Evolutionary conservation across 2,329 filamentous ascomycete genomes (phyloP).

Genomic region (Chaetomiaceae sp.): DNA sequence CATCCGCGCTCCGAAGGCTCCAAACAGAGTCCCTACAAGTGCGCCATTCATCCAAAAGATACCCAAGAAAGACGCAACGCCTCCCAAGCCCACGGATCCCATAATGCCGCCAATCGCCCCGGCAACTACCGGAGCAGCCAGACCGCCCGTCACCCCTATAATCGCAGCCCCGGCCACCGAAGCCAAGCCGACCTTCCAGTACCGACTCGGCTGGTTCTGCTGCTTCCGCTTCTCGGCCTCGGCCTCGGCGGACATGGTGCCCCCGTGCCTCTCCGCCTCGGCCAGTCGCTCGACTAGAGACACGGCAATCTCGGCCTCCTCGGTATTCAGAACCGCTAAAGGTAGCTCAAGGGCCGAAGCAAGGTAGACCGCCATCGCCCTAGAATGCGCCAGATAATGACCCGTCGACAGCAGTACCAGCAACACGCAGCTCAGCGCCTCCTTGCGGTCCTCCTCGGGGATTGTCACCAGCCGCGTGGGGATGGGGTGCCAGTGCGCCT

Average conservation of each 20-base stretch:
- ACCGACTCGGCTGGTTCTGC: slow-evolving; percentile 63
- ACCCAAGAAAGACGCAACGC: slow-evolving; percentile 80
- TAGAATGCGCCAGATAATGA: slow-evolving; percentile 70
- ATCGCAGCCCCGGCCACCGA: slow-evolving; percentile 83
- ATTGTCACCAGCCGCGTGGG: slow-evolving; percentile 54
- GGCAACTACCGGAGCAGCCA: slow-evolving; percentile 85
- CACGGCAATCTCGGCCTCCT: slow-evolving; percentile 72
- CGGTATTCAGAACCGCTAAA: slow-evolving; percentile 56
- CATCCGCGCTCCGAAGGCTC: slow-evolving; percentile 79
- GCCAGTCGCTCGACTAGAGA: slow-evolving; percentile 65
- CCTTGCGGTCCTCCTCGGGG: slow-evolving; percentile 52
- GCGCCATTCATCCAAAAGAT: slow-evolving; percentile 82
- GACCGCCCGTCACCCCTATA: slow-evolving; percentile 85
- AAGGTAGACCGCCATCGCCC: slow-evolving; percentile 63
- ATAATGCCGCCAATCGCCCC: slow-evolving; percentile 81
- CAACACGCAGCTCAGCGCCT: slow-evolving; percentile 65
- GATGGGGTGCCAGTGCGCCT: slow-evolving; percentile 50
- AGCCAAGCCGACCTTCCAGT: slow-evolving; percentile 88
- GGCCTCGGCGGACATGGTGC: slow-evolving; percentile 64
- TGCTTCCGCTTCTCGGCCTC: slow-evolving; percentile 71
- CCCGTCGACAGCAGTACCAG: slow-evolving; percentile 68
- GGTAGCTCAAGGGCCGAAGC: slow-evolving; percentile 63
- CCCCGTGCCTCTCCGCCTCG: slow-evolving; percentile 33
- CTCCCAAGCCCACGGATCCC: slow-evolving; percentile 78
- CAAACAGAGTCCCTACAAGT: slow-evolving; percentile 81